phyloP scores from a whole-genome alignment of 129 eudicot genomes.

The Daucus carota region DH1_v3.0 NC_030382.2:52820501-52821000 shows the following conservation, averaged over 20 bases:
- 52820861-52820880: background rate
- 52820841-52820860: background rate
- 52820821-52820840: background rate
- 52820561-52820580: slow-evolving; percentile 38
- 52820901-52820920: background rate
- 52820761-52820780: background rate
- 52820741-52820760: background rate
- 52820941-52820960: background rate
- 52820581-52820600: slow-evolving; percentile 31
- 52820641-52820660: slow-evolving; percentile 50
- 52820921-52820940: background rate
- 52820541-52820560: slow-evolving; percentile 23
- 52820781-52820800: background rate
- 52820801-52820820: background rate
- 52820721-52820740: background rate
- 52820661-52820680: slow-evolving; percentile 29
- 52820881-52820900: background rate
- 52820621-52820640: slow-evolving; percentile 40
- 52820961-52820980: background rate
- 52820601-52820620: slow-evolving; percentile 51
- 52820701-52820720: background rate
- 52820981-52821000: background rate
- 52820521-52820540: slow-evolving; percentile 22
- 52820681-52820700: background rate
- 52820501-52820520: slow-evolving; percentile 59